These are phyloP conservation scores for Artemisia argyi DNA, from an alignment of 129 eudicot species.

Conservation along the genomic window DNA sequence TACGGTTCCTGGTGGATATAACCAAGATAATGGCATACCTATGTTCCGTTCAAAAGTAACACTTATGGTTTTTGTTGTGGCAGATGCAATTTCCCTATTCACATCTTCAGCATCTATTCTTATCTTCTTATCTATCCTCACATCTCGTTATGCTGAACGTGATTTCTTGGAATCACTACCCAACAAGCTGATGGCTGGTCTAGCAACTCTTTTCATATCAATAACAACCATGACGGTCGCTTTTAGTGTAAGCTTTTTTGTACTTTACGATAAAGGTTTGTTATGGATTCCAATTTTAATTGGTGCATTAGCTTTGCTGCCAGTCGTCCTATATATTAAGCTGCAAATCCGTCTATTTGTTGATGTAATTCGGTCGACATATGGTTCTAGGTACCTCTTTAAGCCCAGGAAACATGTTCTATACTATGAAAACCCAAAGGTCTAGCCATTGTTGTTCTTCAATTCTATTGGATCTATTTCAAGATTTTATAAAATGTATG, in stretches of 20 bases:
- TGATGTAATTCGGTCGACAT: no score
- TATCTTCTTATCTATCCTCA: constrained; percentile 21
- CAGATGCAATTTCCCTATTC: constrained; percentile 34
- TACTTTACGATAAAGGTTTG: constrained; percentile 21
- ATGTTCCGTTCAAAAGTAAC: not conserved
- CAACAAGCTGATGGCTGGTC: constrained; percentile 9
- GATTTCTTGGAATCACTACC: constrained; percentile 32
- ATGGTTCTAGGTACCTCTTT: no score
- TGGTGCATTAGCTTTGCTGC: no score
- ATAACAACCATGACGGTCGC: constrained; percentile 16
- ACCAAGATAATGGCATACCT: constrained; percentile 13
- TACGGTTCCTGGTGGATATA: no score
- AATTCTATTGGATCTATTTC: no score
- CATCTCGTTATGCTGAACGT: constrained; percentile 31
- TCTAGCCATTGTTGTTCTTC: no score
- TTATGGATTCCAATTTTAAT: constrained; percentile 26
- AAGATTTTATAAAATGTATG: no score
- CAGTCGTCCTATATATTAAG: no score
- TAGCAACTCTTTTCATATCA: constrained; percentile 17
- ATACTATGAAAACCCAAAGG: no score
- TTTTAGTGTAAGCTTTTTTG: constrained; percentile 30
- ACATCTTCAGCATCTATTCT: constrained; percentile 15
- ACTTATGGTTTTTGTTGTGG: constrained; percentile 26
- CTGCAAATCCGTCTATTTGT: no score
- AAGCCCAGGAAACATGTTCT: no score